Evolutionary conservation across 2,329 filamentous ascomycete species (phyloP), one percentile per base, ranked within the genome.

Genomic region (Mycosphaerella sp.): DNA sequence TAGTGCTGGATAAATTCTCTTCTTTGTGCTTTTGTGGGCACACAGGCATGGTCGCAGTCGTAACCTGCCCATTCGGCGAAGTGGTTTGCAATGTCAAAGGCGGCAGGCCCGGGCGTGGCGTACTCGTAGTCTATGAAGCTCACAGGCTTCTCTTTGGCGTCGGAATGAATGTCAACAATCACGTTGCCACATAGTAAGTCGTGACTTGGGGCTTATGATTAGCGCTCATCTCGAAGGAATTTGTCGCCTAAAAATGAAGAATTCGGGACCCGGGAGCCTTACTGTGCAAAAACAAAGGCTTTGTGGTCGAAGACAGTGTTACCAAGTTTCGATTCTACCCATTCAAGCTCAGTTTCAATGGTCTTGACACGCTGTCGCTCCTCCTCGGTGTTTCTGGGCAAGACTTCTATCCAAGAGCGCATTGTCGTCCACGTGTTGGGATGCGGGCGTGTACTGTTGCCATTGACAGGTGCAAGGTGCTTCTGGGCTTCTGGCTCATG

Each of bases 121-220:
- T 98, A 98, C 70, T 98, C 93, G 74, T 97, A 98, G 72, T 98
- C 93, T 68, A 98, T 98, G 71, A 98, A 97, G 65, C 80, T 81
- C 49, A 91, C 85, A 2, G 65, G 61, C 14, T 57, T 57, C 45
- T 65, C 60, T 7, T 56, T 54, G 36, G 53, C 62, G 10, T 45
- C 44, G 18, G 53, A 49, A 14, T 54, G 43, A 12, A 53, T 32
- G n/a, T 57, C 52, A n/a, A 96, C 81, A 64, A 98, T 97, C 59
- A 98, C 87, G 68, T 98, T 98, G 60, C 90, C 93, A 68, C 86
- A 89, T n/a, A 98, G 77, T 18, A 98, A 80, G 70, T 98, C 93
- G 75, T 90, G 95, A 71, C 45, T 49, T 18, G 10, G 27, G 25
- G 14, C 36, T 8, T 13, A 10, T 18, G 10, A 36, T 47, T 27